Base-by-base conservation (phyloP, 768 basidiomycete species). In the Leccinum longicurvipes region DNA sequence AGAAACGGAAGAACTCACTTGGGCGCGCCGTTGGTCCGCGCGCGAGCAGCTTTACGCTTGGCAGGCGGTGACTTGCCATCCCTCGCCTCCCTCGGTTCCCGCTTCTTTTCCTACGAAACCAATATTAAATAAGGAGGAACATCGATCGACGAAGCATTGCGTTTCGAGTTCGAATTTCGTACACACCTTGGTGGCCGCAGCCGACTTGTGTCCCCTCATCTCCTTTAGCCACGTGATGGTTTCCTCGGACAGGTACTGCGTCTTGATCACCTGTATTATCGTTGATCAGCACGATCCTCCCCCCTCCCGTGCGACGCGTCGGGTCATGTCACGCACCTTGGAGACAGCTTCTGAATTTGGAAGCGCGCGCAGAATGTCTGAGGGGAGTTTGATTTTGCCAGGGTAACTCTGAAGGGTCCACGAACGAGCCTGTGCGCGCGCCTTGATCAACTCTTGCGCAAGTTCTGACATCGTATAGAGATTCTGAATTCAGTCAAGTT, bases 381-480 rank as follows among this genome's bases (percentile, higher is more conserved):
- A 66, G 0, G 94, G 96, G 19, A 98, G 71, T 60, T 82, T 82
- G 44, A 95, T 72, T 66, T 88, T 88, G 6, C 87, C 90, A 1
- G 92, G 93, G 69, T 90, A 90, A 29, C 84, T 87, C 52, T 84
- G 76, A 3, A 98, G 73, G 4, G 78, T 79, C 93, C 95, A 98
- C 3, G 80, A 79, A 55, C 87, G 82, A 14, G 72, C 54, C 31
- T 83, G 75, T 1, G 81, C 79, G n/a, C 82, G 80, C 1, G 77
- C 73, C 63, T 86, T 89, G 71, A 98, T 87, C 31, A 97, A 74
- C 62, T 91, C 83, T 71, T 97, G 92, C 0, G 96, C 87, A 8
- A 98, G 78, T 63, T 99, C 97, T 60, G 89, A 85, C 55, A 92
- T 77, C 9, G 84, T 79, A 66, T 97, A 98, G 39, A 99, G 76